phyloP scores from a whole-genome alignment of 2,329 filamentous ascomycete species.

The Delphinella strobiligena region DNA sequence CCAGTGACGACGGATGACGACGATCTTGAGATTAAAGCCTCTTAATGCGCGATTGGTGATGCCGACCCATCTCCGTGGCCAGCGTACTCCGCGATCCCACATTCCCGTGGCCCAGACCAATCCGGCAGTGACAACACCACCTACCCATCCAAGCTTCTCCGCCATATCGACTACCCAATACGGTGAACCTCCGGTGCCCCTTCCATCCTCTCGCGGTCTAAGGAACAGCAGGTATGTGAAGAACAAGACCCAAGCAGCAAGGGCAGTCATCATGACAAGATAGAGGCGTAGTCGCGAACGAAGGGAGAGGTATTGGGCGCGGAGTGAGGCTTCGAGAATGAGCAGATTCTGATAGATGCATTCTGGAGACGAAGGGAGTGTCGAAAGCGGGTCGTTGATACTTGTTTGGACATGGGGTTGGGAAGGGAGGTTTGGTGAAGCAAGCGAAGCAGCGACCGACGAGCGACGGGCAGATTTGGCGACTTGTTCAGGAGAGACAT shows the following conservation, averaged over 20 bases:
- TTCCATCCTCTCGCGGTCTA: slow-evolving; percentile 89
- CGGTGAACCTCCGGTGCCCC: slow-evolving; percentile 78
- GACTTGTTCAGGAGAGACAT: slow-evolving; percentile 34
- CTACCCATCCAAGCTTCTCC: slow-evolving; percentile 85
- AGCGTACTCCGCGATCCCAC: slow-evolving; percentile 89
- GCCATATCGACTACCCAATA: slow-evolving; percentile 92
- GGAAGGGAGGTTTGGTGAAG: slow-evolving; percentile 23
- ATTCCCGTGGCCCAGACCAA: slow-evolving; percentile 92
- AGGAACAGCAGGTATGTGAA: slow-evolving; percentile 89
- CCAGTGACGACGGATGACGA: slow-evolving; percentile 73
- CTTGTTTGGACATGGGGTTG: slow-evolving; percentile 25
- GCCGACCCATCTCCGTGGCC: slow-evolving; percentile 83
- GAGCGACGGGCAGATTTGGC: slow-evolving; percentile 25
- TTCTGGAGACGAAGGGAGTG: slow-evolving; percentile 77
- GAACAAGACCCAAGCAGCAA: slow-evolving; percentile 67
- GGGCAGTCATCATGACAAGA: slow-evolving; percentile 75
- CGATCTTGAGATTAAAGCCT: slow-evolving; percentile 91
- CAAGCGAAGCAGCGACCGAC: slow-evolving; percentile 28
- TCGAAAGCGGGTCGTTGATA: slow-evolving; percentile 58
- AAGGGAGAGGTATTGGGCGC: slow-evolving; percentile 83
- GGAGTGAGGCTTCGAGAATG: slow-evolving; percentile 87
- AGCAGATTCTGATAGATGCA: slow-evolving; percentile 98
- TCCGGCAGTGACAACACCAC: slow-evolving; percentile 73
- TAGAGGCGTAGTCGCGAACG: slow-evolving; percentile 82
- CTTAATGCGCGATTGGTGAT: slow-evolving; percentile 82